Percentiles rank a stretch among this genome's conserved stretches.
Evolutionary conservation across 257 asterid species (phyloP).

Genomic region (Plantago elongata): DNA sequence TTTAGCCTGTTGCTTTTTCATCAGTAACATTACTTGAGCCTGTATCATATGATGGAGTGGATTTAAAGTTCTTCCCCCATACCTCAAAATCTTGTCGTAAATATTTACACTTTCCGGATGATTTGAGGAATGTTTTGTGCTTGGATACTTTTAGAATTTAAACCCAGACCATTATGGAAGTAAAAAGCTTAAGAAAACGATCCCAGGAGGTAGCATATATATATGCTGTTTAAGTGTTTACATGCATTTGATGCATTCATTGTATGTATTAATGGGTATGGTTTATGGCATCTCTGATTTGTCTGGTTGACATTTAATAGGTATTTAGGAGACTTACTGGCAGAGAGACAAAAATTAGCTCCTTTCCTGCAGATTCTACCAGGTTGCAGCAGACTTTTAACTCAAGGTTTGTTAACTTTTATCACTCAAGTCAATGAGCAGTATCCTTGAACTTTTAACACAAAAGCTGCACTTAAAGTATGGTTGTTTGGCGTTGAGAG

Average conservation of each 20-base stretch:
- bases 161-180: not conserved
- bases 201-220: not conserved
- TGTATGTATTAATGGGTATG: conserved; percentile 1
- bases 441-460: too few relatives aligned
- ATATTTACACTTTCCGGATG: too few relatives aligned
- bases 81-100: too few relatives aligned
- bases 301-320: conserved; percentile 31
- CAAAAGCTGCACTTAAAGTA: too few relatives aligned
- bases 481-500: too few relatives aligned
- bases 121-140: too few relatives aligned
- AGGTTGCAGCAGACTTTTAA: conserved; percentile 57
- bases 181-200: not conserved
- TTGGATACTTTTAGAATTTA: too few relatives aligned
- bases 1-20: too few relatives aligned
- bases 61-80: too few relatives aligned
- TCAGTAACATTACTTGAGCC: too few relatives aligned
- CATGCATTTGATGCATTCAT: not conserved
- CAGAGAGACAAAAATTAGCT: conserved; percentile 57
- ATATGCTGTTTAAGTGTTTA: not conserved
- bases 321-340: conserved; percentile 55
- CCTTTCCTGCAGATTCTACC: conserved; percentile 64
- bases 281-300: conserved; percentile 14
- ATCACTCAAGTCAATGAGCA: not conserved
- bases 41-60: too few relatives aligned
- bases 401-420: conserved; percentile 46